Conservation (phyloP, 1,284 basidiomycete genomes). For the Ustilago crameri region DNA sequence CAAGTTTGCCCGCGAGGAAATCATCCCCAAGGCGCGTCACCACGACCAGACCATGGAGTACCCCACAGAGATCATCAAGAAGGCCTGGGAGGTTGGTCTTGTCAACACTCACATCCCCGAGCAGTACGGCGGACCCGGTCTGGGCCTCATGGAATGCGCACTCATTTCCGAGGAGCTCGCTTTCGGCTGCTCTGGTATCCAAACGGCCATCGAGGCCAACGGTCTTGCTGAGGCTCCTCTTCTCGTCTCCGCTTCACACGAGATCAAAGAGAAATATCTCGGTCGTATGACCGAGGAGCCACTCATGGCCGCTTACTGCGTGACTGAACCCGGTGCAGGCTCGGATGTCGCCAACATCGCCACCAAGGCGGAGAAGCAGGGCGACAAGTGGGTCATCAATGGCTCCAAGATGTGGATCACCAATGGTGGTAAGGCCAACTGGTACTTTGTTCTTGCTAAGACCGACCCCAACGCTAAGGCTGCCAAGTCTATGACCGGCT, state of each 20-base stretch:
- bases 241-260: constrained; percentile 71
- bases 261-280: constrained; percentile 72
- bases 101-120: constrained; percentile 67
- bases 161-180: constrained; percentile 72
- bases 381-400: constrained; percentile 70
- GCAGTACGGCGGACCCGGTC: constrained; percentile 72
- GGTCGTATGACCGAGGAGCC: constrained; percentile 74
- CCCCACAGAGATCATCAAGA: constrained; percentile 73
- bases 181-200: constrained; percentile 73
- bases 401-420: constrained; percentile 73
- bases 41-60: constrained; percentile 69
- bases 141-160: constrained; percentile 71
- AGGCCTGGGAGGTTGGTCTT: constrained; percentile 66
- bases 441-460: constrained; percentile 73
- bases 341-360: constrained; percentile 71
- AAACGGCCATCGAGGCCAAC: constrained; percentile 71
- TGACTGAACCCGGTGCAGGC: constrained; percentile 73
- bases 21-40: constrained; percentile 71
- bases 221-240: constrained; percentile 73
- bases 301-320: constrained; percentile 73
- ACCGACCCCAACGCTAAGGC: constrained; percentile 71
- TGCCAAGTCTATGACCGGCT: constrained; percentile 72
- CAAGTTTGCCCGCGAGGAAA: constrained; percentile 71
- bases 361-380: constrained; percentile 71
- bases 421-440: constrained; percentile 72